Evolutionary conservation across 208 protist genomes (phyloP), one percentile per base, ranked within the genome.

Genomic region (Leishmania tropica): DNA sequence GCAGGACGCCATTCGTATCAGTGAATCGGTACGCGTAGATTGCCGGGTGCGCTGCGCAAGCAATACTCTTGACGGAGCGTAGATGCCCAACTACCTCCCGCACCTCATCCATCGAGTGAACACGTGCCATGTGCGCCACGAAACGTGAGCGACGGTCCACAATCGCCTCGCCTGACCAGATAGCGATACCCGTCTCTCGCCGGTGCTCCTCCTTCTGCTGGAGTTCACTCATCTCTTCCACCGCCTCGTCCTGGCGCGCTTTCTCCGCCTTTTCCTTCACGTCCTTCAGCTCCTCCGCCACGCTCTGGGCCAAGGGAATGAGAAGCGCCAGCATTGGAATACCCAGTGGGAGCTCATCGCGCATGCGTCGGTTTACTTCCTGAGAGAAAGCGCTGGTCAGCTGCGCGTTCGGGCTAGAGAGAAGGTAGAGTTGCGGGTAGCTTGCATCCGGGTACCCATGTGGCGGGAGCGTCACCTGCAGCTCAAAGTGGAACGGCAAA

Each of bases 11-110:
- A 13, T 87, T 85, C 1, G 47, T 75, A 76, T 96, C 94, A 0
- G 77, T 88, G 75, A 98, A 95, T n/a, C 98, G 92, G 83, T 99
- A 99, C 28, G 98, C 98, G 65, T 91, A 95, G 64, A 99, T 99
- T 70, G 98, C 96, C 10, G 96, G 96, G 74, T 98, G 96, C 42
- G 92, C 87, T 1, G 96, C 96, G 58, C 78, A 81, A n/a, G 88
- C 89, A 62, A 98, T 97, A 79, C 88, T 80, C 31, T 87, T 90
- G 48, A 93, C 75, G 7, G 72, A 67, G 24, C 90, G 89, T 21
- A 98, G 85, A 75, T 89, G 81, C 35, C 54, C 1, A 0, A 98
- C 76, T 17, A 96, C 95, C 40, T 88, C 79, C 0, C 78, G 72
- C 65, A 96, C 92, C 17, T 92, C 86, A 31, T 80, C 87, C 3